phyloP scores from a whole-genome alignment of 257 asterid species.

The Rhazya stricta region DNA sequence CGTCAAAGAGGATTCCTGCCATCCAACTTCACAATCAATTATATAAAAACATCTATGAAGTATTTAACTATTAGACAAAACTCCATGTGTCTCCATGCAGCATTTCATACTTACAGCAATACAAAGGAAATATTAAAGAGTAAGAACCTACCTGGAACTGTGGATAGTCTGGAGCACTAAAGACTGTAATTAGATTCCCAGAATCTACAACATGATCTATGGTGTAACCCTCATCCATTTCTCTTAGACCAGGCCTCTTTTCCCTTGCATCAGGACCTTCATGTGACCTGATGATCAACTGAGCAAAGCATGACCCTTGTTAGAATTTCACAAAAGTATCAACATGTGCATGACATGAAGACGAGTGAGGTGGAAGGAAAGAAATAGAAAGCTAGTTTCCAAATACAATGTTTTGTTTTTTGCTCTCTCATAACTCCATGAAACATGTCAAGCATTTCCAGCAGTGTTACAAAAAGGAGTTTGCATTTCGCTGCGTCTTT shows the following conservation, averaged over 20 bases:
- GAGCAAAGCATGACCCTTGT: conserved; percentile 23
- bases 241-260: conserved; percentile 67
- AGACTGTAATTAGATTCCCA: conserved; percentile 80
- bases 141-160: conserved; percentile 76
- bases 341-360: background rate
- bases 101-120: background rate
- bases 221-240: conserved; percentile 85
- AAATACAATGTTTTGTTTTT: background rate
- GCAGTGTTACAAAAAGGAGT: background rate
- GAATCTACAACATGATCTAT: conserved; percentile 81
- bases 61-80: background rate
- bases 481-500: background rate
- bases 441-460: background rate
- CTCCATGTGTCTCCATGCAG: background rate
- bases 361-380: background rate
- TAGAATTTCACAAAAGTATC: conserved; percentile 21
- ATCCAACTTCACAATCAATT: conserved; percentile 1
- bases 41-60: background rate
- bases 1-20: background rate
- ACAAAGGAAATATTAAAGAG: background rate
- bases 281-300: conserved; percentile 95
- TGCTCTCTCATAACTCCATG: background rate
- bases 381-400: background rate
- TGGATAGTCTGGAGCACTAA: conserved; percentile 99
- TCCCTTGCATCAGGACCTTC: conserved; percentile 99